These are phyloP conservation scores for Xerocomus brunneocitrinus DNA, from an alignment of 768 basidiomycete species.

Conservation along the genomic window DNA sequence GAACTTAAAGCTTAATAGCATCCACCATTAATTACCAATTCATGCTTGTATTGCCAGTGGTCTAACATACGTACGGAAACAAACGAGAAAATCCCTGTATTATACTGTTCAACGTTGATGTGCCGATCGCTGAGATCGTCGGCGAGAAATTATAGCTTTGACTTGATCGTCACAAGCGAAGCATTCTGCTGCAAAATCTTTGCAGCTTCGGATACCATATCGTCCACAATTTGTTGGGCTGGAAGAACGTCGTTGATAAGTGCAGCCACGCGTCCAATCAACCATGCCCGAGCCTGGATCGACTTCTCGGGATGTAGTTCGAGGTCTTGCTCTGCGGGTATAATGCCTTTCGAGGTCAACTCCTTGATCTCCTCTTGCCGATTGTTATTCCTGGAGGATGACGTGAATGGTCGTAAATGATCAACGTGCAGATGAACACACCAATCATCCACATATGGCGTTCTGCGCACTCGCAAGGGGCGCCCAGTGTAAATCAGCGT, in stretches of 20 bases:
- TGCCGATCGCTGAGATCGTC: neutral
- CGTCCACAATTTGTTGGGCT: slow-evolving; percentile 77
- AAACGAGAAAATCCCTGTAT: neutral
- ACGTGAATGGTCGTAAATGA: neutral
- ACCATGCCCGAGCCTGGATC: slow-evolving; percentile 60
- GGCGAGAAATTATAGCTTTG: slow-evolving; percentile 42
- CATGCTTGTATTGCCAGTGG: neutral
- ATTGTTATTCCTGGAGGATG: slow-evolving; percentile 60
- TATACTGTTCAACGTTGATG: neutral
- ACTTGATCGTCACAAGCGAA: slow-evolving; percentile 37
- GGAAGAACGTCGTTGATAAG: slow-evolving; percentile 73
- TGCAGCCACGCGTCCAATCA: slow-evolving; percentile 80
- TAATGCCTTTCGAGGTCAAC: slow-evolving; percentile 76
- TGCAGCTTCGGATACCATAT: slow-evolving; percentile 65
- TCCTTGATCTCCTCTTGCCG: slow-evolving; percentile 77
- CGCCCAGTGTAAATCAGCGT: slow-evolving; percentile 91
- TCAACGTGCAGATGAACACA: slow-evolving; percentile 28
- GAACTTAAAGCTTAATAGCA: too few relatives aligned
- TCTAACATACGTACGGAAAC: neutral
- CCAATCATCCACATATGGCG: slow-evolving; percentile 85
- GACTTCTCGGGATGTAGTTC: slow-evolving; percentile 80
- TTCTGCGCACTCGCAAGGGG: slow-evolving; percentile 80
- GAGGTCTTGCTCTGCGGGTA: slow-evolving; percentile 70
- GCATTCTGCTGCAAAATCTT: slow-evolving; percentile 40
- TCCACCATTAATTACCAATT: neutral